Conservation (phyloP, 1,139 yeast species). For the Candida dubliniensis region DNA sequence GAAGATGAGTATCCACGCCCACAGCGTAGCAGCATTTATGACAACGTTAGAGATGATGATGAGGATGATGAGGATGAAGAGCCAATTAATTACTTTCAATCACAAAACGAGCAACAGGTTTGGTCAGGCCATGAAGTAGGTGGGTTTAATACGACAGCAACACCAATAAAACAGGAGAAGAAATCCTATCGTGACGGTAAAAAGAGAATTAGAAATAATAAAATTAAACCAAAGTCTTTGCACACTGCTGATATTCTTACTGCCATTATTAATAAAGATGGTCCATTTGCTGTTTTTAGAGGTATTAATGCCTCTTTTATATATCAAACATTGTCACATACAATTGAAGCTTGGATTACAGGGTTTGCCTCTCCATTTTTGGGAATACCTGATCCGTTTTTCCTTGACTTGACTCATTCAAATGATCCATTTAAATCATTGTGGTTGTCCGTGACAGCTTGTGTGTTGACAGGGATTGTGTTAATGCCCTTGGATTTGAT, state of each 20-base stretch:
- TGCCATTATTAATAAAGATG: conserved; percentile 71
- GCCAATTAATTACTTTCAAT: conserved; percentile 57
- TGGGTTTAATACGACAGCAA: conserved; percentile 1
- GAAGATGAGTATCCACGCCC: conserved; percentile 29
- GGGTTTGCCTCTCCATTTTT: conserved; percentile 81
- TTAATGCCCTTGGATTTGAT: conserved; percentile 82
- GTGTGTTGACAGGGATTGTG: conserved; percentile 71
- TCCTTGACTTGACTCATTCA: conserved; percentile 79
- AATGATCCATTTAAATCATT: conserved; percentile 73
- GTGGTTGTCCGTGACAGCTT: conserved; percentile 66
- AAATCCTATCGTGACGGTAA: conserved; percentile 4
- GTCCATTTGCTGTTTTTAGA: conserved; percentile 81
- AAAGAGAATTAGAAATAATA: conserved; percentile 18
- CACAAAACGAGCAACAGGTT: conserved; percentile 17
- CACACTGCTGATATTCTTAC: conserved; percentile 73
- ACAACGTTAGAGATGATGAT: conserved; percentile 11
- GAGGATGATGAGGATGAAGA: conserved; percentile 50
- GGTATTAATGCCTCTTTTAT: conserved; percentile 86
- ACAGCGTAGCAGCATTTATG: background rate
- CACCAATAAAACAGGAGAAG: conserved; percentile 3
- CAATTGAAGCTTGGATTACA: conserved; percentile 89
- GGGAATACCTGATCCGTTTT: conserved; percentile 88
- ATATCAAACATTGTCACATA: conserved; percentile 69
- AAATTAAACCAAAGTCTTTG: conserved; percentile 60
- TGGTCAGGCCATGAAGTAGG: conserved; percentile 16